Evolutionary conservation across 2,329 filamentous ascomycete species (phyloP), one percentile per base, ranked within the genome.

Genomic region (Calycina marina): DNA sequence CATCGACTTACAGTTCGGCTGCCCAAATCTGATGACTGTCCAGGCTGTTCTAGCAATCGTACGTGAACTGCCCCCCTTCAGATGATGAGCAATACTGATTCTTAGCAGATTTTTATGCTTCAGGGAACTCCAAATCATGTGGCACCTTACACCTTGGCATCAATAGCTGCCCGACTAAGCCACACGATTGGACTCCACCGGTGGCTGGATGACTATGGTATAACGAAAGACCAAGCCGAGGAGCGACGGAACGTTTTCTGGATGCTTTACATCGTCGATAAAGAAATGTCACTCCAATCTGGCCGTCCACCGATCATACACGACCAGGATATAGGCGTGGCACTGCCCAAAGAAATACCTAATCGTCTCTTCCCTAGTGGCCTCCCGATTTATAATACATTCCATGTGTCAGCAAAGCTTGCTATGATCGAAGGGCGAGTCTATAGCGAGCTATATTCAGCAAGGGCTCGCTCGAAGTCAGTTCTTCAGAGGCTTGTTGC

Each of bases 381-480:
- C n/a, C n/a, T 12, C 14, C 28, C 15, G 32, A 41, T 30, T 20
- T 40, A 37, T 31, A 28, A 44, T 24, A 42, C 37, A 6, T 45
- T 46, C 25, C 35, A 28, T 3, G 18, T 38, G 20, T 32, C 32
- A 22, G 32, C 37, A 4, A 44, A 14, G 13, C 30, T 49, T 15
- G 34, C 42, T 29, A 35, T 45, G 14, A 39, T 49, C 22, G 38
- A 34, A 31, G 40, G 45, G 28, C 37, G 42, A 18, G 40, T 47
- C 14, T 46, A 40, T 31, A 42, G 14, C 26, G 35, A 45, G 30
- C 33, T 48, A 14, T 48, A 48, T 32, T 48, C 43, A 4, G 39
- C 43, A 16, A 42, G 38, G 13, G 39, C 43, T n/a, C 40, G 36
- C 9, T 45, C 38, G 8, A 47, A 41, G 30, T 41, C 46, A 10